These are phyloP conservation scores for Macrolepiota dolichaula DNA, from an alignment of 768 basidiomycete species.

Conservation along the genomic window DNA sequence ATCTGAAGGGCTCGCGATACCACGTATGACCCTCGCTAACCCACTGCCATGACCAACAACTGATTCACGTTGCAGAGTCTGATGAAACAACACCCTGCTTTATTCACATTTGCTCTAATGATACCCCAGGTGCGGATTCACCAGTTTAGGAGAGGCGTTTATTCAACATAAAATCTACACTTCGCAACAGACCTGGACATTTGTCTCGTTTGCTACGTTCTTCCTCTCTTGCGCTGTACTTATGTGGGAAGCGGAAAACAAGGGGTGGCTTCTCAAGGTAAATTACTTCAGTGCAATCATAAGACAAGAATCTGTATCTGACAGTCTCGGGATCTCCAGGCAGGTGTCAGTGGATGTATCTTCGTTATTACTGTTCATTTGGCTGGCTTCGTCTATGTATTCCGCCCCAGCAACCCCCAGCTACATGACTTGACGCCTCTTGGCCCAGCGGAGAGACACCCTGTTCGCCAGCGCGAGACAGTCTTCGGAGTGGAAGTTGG, in stretches of 20 bases:
- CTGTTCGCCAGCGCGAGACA: neutral
- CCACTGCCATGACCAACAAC: neutral
- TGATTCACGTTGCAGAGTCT: neutral
- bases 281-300: neutral
- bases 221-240: conserved; percentile 1
- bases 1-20: conserved; percentile 7
- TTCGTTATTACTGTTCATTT: conserved; percentile 1
- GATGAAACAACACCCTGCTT: conserved; percentile 1
- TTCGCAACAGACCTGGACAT: conserved; percentile 11
- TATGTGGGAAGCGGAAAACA: conserved; percentile 10
- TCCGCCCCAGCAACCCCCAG: neutral
- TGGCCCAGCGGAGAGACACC: neutral
- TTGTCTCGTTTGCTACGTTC: conserved; percentile 8
- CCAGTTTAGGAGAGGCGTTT: no score
- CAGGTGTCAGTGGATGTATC: neutral
- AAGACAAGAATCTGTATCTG: no score
- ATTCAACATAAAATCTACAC: neutral
- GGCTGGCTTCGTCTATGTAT: conserved; percentile 9
- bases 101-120: conserved; percentile 5
- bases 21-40: neutral
- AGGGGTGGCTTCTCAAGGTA: conserved; percentile 9
- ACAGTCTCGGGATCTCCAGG: neutral
- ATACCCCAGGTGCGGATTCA: conserved; percentile 9
- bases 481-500: conserved; percentile 5
- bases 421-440: neutral